Base-by-base conservation (phyloP, 352 stramenopile genomes). In the Blastocystis hominis region DNA sequence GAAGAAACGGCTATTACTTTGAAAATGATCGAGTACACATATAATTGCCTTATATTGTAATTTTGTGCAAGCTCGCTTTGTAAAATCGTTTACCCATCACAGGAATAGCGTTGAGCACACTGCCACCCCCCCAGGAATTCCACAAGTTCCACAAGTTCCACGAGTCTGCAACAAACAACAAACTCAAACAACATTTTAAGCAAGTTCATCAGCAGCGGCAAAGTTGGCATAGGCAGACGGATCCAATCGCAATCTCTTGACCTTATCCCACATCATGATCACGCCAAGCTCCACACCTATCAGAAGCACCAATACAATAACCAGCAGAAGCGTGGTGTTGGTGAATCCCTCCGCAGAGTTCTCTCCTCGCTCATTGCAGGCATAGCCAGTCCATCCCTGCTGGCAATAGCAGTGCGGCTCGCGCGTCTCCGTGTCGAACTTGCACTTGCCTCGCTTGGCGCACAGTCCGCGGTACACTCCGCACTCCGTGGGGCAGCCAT, bases 301-400 rank as follows among this genome's bases (percentile, higher is more conserved):
- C n/a, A 86, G 47, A 36, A 86, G 10, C 34, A 63, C 59, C 24
- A 86, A 50, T 20, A 86, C 76, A 77, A 68, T 34, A 24, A 70
- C 20, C 9, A 86, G 54, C 78, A 76, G 24, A 3, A 72, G 44
- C n/a, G 76, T 86, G 4, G 76, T 86, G 47, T 86, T 76, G 5
- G 76, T 86, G 53, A 86, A 86, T 36, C 76, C 76, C 47, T 86
- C 76, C n/a, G 76, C 76, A 38, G 72, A 54, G 38, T 86, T 76
- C 1, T 86, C 76, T 70, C 76, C 76, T 13, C 47, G 47, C 40
- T 86, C 63, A 38, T 61, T 86, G 46, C 76, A 86, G 44, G 76
- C 50, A 47, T 61, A 86, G 36, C 76, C 76, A 30, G 59, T 76
- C 24, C 40, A 86, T 34, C 76, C 76, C 59, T 72, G 47, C 59